Evolutionary conservation across 2,329 filamentous ascomycete species (phyloP).

Genomic region (Ophiosphaerella korrae): DNA sequence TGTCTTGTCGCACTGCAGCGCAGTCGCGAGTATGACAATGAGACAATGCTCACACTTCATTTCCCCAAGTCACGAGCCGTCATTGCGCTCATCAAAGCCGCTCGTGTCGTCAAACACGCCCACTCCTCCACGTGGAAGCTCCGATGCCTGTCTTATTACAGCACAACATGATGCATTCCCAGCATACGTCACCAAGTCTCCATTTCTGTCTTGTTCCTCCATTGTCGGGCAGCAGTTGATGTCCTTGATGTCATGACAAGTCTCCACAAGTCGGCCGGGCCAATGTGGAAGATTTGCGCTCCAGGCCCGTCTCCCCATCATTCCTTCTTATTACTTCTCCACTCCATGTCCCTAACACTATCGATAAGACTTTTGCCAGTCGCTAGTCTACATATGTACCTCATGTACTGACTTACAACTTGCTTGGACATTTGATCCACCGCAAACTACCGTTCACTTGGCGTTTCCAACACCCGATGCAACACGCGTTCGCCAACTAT

Average conservation of each 20-base stretch:
- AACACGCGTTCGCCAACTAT: neutral
- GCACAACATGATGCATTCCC: too few relatives aligned
- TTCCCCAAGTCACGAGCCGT: neutral
- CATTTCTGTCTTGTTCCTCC: too few relatives aligned
- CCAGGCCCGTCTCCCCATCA: neutral
- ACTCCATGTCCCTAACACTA: conserved; percentile 12
- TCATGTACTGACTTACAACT: neutral
- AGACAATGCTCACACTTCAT: neutral
- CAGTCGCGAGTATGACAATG: neutral
- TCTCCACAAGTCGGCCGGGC: too few relatives aligned
- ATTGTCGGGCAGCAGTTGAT: too few relatives aligned
- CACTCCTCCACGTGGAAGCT: neutral
- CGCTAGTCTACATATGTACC: conserved; percentile 17
- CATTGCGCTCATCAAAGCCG: neutral
- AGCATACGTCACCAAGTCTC: too few relatives aligned
- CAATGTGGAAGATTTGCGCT: neutral
- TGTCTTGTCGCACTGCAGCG: neutral
- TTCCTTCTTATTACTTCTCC: neutral
- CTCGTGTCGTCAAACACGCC: conserved; percentile 2
- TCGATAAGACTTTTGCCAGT: conserved; percentile 15
- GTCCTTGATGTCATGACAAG: too few relatives aligned
- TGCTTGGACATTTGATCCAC: too few relatives aligned
- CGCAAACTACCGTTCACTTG: neutral
- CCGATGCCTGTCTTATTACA: neutral
- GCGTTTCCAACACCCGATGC: too few relatives aligned